Base-by-base conservation (phyloP, 176 grass and related monocot species). In the Areca catechu region DNA sequence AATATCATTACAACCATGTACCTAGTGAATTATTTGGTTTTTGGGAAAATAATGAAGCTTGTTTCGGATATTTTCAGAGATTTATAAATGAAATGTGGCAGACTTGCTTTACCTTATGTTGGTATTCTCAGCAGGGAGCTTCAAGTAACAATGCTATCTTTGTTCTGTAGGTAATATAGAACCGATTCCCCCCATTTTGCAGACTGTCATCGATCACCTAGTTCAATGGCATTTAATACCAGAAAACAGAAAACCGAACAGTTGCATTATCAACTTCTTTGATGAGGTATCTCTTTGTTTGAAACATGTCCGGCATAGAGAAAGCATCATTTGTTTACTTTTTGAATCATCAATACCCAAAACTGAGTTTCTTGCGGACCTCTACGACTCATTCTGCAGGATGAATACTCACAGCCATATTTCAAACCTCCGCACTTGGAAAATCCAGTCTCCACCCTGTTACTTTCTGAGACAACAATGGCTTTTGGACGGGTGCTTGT, bases 191-290 rank as follows among this genome's bases (percentile, higher is more conserved):
- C 52, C 66, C 16, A 79, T 81, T 48, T 60, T 98, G 52, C 87
- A 98, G 81, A 78, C 78, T 72, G 88, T 93, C 58, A 98, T 92
- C 57, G 88, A 98, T 69, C 88, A 92, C 63, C 75, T 98, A 67
- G 84, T 98, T 72, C 78, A 90, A 72, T 98, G 94, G 94, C 94
- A 76, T 79, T 71, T 98, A 70, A 83, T 98, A 82, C 94, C 94
- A 71, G 88, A 98, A 63, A 89, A 73, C 66, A 90, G 81, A 79
- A 92, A 88, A 49, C 94, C 94, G 48, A 92, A 93, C 73, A 85
- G 94, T 71, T 86, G 89, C 63, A 76, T 98, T 71, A 93, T 98
- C 76, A 98, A 98, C 60, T 98, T 98, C 81, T 93, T 98, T 60
- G 94, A 98, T 75, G 94, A 93, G 88, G 94, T 98, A 86, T 34